Base-by-base conservation (phyloP, 2,329 filamentous ascomycete species). In the Zarea fungicola region DNA sequence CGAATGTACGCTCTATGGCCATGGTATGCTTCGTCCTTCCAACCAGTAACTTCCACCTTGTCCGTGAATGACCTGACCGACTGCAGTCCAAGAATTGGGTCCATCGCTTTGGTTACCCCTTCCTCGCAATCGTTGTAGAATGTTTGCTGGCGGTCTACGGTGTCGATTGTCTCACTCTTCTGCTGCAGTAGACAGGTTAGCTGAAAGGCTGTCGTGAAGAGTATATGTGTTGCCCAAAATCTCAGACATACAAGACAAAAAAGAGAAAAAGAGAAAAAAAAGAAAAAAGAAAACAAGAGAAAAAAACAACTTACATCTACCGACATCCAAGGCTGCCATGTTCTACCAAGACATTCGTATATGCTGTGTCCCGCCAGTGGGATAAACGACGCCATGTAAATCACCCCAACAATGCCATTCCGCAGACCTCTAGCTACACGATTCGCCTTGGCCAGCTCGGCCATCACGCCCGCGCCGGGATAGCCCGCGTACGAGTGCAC, bases 331-430 rank as follows among this genome's bases (percentile, higher is more conserved):
- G 26, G 21, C 13, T 19, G 7, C 41, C 41, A 43, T 25, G n/a
- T 16, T 5, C 16, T 10, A 2, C 29, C 26, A 8, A 43, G 3
- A 8, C 4, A 19, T 22, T 31, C n/a, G 18, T 18, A 43, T 3
- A 43, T 3, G 10, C 16, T 43, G 7, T 45, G n/a, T 3, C 31
- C 31, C 14, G 16, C 16, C 4, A 26, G 18, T 4, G 42, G 42
- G 9, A 45, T 36, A 22, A 45, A 45, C 8, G 42, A 29, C 14
- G 31, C 42, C 11, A 45, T 22, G 29, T 26, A 45, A n/a, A 45
- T 26, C 4, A 36, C 31, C 10, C 42, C 42, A 14, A 45, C 14
- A 13, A 45, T 36, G 3, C 42, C 42, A 19, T 25, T 25, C 13
- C 10, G 14, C 31, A 25, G 6, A 22, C 42, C 42, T 16, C 11